Conservation (phyloP, 129 eudicot species). For the Helichrysum umbraculigerum region DNA sequence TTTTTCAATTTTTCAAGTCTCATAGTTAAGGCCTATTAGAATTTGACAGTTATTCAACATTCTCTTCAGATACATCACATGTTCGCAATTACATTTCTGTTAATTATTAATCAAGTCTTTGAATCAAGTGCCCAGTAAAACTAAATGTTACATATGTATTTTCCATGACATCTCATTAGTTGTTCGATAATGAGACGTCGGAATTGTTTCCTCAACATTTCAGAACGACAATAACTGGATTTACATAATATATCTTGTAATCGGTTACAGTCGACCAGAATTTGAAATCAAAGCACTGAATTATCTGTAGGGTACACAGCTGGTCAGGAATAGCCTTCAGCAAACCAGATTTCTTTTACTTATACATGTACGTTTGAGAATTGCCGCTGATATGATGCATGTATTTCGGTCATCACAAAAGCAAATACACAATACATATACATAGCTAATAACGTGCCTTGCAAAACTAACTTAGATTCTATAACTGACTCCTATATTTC, state of each 20-base stretch:
- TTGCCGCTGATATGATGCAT: not conserved
- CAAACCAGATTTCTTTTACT: too few relatives aligned
- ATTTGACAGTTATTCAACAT: not conserved
- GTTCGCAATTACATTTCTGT: too few relatives aligned
- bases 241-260: not conserved
- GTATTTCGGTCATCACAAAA: not conserved
- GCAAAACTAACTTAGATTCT: not conserved
- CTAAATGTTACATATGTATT: not conserved
- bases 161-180: not conserved
- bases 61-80: not conserved
- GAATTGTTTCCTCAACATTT: not conserved
- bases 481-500: not conserved
- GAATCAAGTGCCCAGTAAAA: not conserved
- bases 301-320: too few relatives aligned
- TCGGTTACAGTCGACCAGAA: not conserved
- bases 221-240: not conserved
- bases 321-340: too few relatives aligned
- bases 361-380: not conserved
- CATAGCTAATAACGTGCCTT: not conserved
- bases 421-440: slow-evolving; percentile 11
- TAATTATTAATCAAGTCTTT: not conserved
- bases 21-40: not conserved
- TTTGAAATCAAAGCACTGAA: not conserved
- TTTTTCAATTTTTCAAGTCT: too few relatives aligned
- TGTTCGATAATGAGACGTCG: not conserved